Conservation (phyloP, 2,329 filamentous ascomycete genomes). For the Aspergillus novofumigatus region DNA sequence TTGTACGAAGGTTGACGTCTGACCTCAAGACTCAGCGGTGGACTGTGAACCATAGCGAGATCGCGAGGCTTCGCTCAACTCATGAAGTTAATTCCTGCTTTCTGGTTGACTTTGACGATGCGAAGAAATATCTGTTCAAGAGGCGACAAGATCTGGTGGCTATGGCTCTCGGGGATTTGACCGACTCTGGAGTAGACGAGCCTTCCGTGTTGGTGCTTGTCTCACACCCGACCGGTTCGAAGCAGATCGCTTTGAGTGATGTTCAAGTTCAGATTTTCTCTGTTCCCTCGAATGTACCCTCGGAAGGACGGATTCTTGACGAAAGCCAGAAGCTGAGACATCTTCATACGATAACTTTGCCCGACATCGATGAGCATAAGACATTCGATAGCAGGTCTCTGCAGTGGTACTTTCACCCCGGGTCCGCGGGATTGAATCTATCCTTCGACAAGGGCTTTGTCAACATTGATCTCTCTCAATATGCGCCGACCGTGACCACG, state of each 20-base stretch:
- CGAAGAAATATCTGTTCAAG: conserved; percentile 37
- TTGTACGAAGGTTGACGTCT: conserved; percentile 36
- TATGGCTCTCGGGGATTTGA: conserved; percentile 31
- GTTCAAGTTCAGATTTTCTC: conserved; percentile 39
- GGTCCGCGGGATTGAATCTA: conserved; percentile 35
- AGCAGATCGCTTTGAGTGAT: conserved; percentile 29
- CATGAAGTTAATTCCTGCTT: conserved; percentile 34
- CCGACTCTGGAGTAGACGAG: conserved; percentile 22
- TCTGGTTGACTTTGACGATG: conserved; percentile 39
- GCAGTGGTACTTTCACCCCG: conserved; percentile 40
- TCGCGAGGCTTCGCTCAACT: conserved; percentile 23
- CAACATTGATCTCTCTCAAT: conserved; percentile 42
- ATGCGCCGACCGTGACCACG: conserved; percentile 35
- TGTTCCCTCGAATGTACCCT: conserved; percentile 26
- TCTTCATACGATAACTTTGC: conserved; percentile 33
- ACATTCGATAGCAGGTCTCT: conserved; percentile 21
- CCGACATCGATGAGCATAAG: conserved; percentile 25
- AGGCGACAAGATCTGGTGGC: conserved; percentile 38
- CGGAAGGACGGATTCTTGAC: conserved; percentile 18
- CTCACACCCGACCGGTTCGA: conserved; percentile 31
- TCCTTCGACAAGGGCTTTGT: conserved; percentile 39
- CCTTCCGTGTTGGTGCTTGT: conserved; percentile 38
- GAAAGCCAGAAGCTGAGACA: conserved; percentile 35
- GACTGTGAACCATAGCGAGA: conserved; percentile 34
- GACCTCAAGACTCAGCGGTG: conserved; percentile 39